Percentiles rank a stretch among this genome's conserved stretches.
These are phyloP conservation scores for Coniella vitis DNA, from an alignment of 2,329 filamentous ascomycete genomes.

Conservation along the genomic window DNA sequence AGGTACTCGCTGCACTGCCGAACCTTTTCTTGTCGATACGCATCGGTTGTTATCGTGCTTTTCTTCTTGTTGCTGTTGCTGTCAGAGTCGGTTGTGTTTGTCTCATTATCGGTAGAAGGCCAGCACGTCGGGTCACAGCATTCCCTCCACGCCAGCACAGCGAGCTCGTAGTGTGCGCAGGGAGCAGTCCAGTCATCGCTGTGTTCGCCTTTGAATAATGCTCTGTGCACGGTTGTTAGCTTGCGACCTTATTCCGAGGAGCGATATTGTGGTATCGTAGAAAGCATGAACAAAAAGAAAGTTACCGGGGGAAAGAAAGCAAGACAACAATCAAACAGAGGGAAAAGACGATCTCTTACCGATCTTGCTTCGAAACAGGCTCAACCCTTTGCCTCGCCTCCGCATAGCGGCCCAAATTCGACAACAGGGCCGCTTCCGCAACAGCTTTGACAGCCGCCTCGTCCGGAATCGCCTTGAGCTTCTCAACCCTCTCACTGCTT, in stretches of 20 bases:
- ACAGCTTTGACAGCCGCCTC: conserved; percentile 61
- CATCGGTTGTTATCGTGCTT: conserved; percentile 22
- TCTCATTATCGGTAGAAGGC: conserved; percentile 20
- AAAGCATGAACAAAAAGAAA: too few relatives aligned
- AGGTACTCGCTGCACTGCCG: conserved; percentile 59
- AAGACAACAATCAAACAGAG: too few relatives aligned
- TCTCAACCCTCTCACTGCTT: conserved; percentile 31
- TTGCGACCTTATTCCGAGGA: too few relatives aligned
- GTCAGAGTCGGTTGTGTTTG: too few relatives aligned
- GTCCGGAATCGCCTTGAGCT: conserved; percentile 47
- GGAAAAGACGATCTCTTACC: conserved; percentile 31
- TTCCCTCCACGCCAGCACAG: conserved; percentile 72
- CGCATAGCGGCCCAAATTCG: conserved; percentile 53
- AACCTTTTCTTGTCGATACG: conserved; percentile 40
- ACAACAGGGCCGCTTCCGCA: conserved; percentile 57
- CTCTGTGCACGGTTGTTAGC: conserved; percentile 27
- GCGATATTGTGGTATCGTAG: too few relatives aligned
- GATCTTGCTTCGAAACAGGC: conserved; percentile 59
- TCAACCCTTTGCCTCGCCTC: conserved; percentile 62
- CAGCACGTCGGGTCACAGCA: conserved; percentile 34
- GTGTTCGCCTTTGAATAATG: conserved; percentile 49
- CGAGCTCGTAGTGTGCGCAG: conserved; percentile 79
- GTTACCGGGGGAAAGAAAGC: too few relatives aligned
- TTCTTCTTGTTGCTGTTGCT: too few relatives aligned
- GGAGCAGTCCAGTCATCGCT: conserved; percentile 68